These are phyloP conservation scores for Chlamydomonas sp. DNA, from an alignment of 139 green algal genomes.

Conservation along the genomic window DNA sequence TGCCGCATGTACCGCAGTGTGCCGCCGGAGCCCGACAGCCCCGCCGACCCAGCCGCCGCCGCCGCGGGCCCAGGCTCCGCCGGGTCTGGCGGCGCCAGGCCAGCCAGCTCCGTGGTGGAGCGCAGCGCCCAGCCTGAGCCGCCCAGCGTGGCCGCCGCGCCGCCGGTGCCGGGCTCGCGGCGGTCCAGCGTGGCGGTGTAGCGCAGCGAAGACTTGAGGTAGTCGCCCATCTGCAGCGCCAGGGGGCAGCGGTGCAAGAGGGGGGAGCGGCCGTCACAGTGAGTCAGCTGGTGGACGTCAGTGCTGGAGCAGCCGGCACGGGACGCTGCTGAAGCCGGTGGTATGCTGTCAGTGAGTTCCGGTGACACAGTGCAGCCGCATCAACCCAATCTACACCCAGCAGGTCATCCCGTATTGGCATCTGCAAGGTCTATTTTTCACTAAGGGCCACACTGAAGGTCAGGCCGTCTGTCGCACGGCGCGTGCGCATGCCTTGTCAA, in stretches of 20 bases:
- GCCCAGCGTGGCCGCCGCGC: slow-evolving; percentile 6
- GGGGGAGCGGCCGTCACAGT: background rate
- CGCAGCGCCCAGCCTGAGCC: slow-evolving; percentile 43
- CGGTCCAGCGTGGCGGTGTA: slow-evolving; percentile 50
- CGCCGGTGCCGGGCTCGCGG: slow-evolving; percentile 10
- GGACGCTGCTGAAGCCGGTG: no score
- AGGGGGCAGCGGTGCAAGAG: background rate
- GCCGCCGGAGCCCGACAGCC: slow-evolving; percentile 22
- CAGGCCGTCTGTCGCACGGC: no score
- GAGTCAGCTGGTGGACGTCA: background rate
- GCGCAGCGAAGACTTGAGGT: slow-evolving; percentile 72
- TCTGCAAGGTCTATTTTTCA: no score
- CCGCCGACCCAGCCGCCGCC: background rate
- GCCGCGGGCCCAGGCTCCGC: background rate
- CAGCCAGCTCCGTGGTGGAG: slow-evolving; percentile 62
- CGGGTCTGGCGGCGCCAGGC: slow-evolving; percentile 42
- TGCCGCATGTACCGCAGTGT: slow-evolving; percentile 18
- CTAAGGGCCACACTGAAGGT: no score
- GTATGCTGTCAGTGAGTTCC: no score
- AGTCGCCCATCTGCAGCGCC: slow-evolving; percentile 57
- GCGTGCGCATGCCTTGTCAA: no score
- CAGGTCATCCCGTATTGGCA: no score
- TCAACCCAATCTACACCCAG: no score
- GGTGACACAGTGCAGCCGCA: no score
- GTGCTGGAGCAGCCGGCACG: background rate